These are phyloP conservation scores for Peribolospora baueri DNA, from an alignment of 768 basidiomycete species.

Conservation along the genomic window DNA sequence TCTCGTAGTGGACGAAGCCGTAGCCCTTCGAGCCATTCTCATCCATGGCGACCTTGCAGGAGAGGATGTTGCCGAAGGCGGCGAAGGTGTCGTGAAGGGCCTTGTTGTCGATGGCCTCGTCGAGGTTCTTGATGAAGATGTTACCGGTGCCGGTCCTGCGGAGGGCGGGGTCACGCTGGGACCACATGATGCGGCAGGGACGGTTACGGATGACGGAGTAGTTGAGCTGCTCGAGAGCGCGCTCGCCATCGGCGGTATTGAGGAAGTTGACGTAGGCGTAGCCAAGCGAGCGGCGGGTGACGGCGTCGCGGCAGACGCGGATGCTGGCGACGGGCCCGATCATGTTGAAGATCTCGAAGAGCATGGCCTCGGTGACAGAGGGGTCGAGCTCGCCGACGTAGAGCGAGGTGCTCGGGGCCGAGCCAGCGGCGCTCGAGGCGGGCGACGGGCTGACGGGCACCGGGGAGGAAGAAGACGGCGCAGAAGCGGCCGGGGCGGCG, in stretches of 20 bases:
- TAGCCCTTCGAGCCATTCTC: conserved; percentile 93
- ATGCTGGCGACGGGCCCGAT: conserved; percentile 97
- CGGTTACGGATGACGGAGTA: conserved; percentile 97
- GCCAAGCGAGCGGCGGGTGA: conserved; percentile 95
- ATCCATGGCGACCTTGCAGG: conserved; percentile 96
- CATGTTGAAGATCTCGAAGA: conserved; percentile 99
- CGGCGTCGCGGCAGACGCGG: conserved; percentile 98
- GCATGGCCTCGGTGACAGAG: conserved; percentile 95
- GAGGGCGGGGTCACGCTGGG: conserved; percentile 95
- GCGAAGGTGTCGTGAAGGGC: conserved; percentile 99
- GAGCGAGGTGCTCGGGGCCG: conserved; percentile 33
- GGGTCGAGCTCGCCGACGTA: conserved; percentile 98
- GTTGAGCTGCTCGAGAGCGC: conserved; percentile 94
- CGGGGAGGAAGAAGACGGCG: conserved; percentile 7
- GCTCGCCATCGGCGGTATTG: conserved; percentile 89
- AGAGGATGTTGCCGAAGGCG: conserved; percentile 92
- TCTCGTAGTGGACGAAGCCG: conserved; percentile 98
- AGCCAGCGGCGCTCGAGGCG: conserved; percentile 9
- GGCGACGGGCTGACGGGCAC: conserved; percentile 10
- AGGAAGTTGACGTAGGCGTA: conserved; percentile 99
- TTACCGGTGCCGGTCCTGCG: conserved; percentile 99
- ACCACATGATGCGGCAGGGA: conserved; percentile 99
- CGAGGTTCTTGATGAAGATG: conserved; percentile 99
- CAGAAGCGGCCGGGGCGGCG: too few relatives aligned
- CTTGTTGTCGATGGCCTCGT: conserved; percentile 42